Evolutionary conservation across 345 rosid genomes (phyloP).

Genomic region (Balakata baccata): DNA sequence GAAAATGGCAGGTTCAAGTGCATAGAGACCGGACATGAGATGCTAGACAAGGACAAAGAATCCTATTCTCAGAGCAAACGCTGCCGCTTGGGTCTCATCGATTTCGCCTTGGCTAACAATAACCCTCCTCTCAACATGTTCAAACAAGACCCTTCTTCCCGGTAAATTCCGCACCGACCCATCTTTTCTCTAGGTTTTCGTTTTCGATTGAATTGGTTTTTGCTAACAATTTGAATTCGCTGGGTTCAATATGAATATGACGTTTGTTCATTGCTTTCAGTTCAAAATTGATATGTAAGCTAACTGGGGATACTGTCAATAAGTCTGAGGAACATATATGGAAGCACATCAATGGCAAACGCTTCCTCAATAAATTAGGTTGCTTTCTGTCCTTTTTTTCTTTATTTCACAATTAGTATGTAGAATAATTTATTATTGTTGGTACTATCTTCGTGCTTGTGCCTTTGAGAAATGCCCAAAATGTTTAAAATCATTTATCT

Average conservation of each 20-base stretch:
- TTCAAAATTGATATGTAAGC: conserved; percentile 75
- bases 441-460: neutral
- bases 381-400: neutral
- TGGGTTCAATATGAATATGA: no score
- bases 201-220: no score
- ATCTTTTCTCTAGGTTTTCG: neutral
- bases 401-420: no score
- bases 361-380: conserved; percentile 88
- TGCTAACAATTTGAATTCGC: no score
- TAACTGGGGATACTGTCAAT: conserved; percentile 82
- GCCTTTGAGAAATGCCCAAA: neutral
- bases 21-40: conserved; percentile 81
- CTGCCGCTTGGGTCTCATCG: conserved; percentile 83
- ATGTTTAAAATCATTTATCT: neutral
- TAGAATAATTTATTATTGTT: no score
- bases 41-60: conserved; percentile 59
- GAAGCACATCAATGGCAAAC: conserved; percentile 80
- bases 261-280: conserved; percentile 34
- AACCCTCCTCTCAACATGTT: conserved; percentile 84
- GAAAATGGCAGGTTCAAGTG: conserved; percentile 75
- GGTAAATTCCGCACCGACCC: conserved; percentile 34
- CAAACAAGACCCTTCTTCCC: conserved; percentile 58
- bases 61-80: conserved; percentile 68
- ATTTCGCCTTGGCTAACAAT: conserved; percentile 56
- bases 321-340: conserved; percentile 87